Conservation (phyloP, 441 rosid genomes). For the Syzygium malaccense region DNA sequence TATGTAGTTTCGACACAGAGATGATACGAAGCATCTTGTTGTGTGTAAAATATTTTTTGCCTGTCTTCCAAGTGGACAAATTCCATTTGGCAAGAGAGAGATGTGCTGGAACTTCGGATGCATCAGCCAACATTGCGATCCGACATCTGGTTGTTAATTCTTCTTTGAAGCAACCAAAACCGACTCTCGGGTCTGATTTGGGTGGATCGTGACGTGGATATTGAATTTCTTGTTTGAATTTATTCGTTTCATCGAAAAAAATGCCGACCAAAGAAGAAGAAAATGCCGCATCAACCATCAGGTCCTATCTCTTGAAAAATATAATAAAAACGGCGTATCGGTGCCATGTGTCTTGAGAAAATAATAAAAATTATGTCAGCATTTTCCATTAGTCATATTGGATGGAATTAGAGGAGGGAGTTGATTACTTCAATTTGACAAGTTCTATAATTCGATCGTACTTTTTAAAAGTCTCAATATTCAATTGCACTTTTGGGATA, state of each 20-base stretch:
- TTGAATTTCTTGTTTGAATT: background rate
- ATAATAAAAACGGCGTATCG: rapidly evolving
- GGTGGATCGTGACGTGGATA: background rate
- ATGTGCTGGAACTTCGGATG: background rate
- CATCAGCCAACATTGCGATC: background rate
- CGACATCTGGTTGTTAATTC: background rate
- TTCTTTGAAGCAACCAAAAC: background rate
- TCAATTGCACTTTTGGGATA: rapidly evolving
- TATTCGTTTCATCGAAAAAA: background rate
- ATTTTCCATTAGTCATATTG: background rate
- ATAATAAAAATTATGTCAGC: rapidly evolving
- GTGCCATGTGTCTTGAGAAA: rapidly evolving
- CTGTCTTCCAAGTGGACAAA: background rate
- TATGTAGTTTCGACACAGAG: background rate
- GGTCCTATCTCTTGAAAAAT: background rate
- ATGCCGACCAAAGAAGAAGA: background rate
- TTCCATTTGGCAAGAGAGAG: background rate
- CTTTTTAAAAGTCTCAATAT: rapidly evolving
- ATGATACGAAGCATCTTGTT: background rate
- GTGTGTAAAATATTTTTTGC: background rate
- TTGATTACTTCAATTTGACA: rapidly evolving
- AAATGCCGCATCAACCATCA: background rate
- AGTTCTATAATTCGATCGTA: rapidly evolving
- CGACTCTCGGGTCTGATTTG: background rate
- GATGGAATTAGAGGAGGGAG: rapidly evolving